phyloP scores from a whole-genome alignment of 805 yeast genomes.

The Candida golubevii region DNA sequence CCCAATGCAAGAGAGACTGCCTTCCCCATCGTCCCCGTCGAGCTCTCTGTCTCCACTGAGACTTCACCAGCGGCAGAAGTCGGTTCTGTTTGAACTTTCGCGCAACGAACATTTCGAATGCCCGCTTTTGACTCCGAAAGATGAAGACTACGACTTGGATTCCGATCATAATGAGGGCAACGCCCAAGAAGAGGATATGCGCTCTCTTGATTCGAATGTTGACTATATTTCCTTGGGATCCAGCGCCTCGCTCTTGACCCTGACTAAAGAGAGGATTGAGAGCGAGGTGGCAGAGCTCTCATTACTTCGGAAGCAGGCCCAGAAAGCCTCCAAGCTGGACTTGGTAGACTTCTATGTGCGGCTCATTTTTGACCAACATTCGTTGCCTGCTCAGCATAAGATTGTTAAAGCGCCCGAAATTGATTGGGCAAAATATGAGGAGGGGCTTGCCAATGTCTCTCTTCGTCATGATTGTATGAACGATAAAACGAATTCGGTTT shows the following conservation, averaged over 20 bases:
- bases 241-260: conserved; percentile 26
- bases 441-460: conserved; percentile 23
- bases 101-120: conserved; percentile 27
- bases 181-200: neutral
- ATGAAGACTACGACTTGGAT: conserved; percentile 35
- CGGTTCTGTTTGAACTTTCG: conserved; percentile 26
- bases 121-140: conserved; percentile 41
- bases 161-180: conserved; percentile 13
- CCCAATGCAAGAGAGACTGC: conserved; percentile 23
- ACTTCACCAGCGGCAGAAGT: conserved; percentile 19
- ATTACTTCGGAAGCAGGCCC: conserved; percentile 16
- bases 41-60: conserved; percentile 19
- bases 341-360: conserved; percentile 31
- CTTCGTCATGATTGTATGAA: conserved; percentile 15
- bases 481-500: conserved; percentile 13
- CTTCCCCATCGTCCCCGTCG: conserved; percentile 25
- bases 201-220: conserved; percentile 23
- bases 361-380: conserved; percentile 29
- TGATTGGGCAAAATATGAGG: conserved; percentile 37
- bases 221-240: conserved; percentile 36
- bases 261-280: conserved; percentile 22
- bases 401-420: conserved; percentile 32
- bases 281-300: conserved; percentile 30
- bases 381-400: conserved; percentile 32
- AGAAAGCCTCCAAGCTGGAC: conserved; percentile 21